A percentile compares a stretch with the other conserved stretches of the same genome.
Evolutionary conservation across 2,329 filamentous ascomycete species (phyloP).

Genomic region (Colletotrichum lini): DNA sequence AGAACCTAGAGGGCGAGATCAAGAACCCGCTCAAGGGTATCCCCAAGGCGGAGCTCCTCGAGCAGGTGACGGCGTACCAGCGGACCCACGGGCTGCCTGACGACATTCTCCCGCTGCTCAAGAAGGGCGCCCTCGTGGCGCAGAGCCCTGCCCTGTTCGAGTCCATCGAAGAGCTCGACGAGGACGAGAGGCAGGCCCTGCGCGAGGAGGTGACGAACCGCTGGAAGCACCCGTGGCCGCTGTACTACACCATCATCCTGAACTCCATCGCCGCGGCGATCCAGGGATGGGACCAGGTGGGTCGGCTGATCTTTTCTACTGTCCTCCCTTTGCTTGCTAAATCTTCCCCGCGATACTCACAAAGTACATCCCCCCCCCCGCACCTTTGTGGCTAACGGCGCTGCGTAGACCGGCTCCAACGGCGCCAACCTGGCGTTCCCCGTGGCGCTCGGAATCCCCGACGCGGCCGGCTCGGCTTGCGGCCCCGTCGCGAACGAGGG

Average conservation of each 20-base stretch:
- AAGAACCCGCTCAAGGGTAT: slow-evolving; percentile 67
- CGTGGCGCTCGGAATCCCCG: slow-evolving; percentile 59
- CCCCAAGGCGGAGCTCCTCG: slow-evolving; percentile 64
- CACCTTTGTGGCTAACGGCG: neutral
- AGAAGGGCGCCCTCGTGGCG: slow-evolving; percentile 68
- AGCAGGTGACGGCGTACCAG: slow-evolving; percentile 69
- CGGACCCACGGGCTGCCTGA: slow-evolving; percentile 60
- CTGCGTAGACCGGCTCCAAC: slow-evolving; percentile 58
- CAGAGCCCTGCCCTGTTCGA: slow-evolving; percentile 64
- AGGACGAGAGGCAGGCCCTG: slow-evolving; percentile 58
- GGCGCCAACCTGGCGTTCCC: slow-evolving; percentile 65
- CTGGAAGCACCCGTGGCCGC: slow-evolving; percentile 63
- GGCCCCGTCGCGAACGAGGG: slow-evolving; percentile 53
- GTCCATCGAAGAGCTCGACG: slow-evolving; percentile 60
- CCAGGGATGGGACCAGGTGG: slow-evolving; percentile 62
- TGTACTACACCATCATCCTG: slow-evolving; percentile 66
- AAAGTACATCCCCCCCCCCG: neutral
- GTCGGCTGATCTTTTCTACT: neutral
- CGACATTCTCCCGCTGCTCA: slow-evolving; percentile 60
- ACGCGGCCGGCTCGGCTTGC: slow-evolving; percentile 49
- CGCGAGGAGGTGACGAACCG: slow-evolving; percentile 61
- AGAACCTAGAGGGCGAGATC: slow-evolving; percentile 48
- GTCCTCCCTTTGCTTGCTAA: neutral
- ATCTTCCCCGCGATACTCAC: no score
- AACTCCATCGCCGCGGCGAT: slow-evolving; percentile 69